Conservation (phyloP, 768 basidiomycete genomes). For the Trametes villosa region DNA sequence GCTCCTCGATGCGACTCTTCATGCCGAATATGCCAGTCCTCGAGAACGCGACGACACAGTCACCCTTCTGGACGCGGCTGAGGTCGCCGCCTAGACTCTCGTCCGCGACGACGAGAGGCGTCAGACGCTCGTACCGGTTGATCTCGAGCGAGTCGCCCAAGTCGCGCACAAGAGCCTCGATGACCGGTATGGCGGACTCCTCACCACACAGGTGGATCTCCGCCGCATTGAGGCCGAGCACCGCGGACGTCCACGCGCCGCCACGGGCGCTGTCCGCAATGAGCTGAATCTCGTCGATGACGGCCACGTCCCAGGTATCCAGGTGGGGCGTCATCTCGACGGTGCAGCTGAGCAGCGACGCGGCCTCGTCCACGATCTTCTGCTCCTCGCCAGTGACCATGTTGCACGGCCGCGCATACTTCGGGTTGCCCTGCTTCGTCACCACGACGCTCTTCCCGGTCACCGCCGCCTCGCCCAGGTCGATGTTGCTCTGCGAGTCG, state of each 20-base stretch:
- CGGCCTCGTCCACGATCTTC: slow-evolving; percentile 62
- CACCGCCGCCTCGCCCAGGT: slow-evolving; percentile 28
- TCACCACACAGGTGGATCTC: slow-evolving; percentile 97
- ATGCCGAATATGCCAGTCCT: slow-evolving; percentile 74
- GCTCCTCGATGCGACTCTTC: slow-evolving; percentile 71
- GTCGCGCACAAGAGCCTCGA: slow-evolving; percentile 65
- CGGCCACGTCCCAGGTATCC: slow-evolving; percentile 70
- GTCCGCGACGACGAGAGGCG: slow-evolving; percentile 76
- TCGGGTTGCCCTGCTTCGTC: slow-evolving; percentile 44
- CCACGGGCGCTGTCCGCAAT: slow-evolving; percentile 81
- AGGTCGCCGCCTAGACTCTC: slow-evolving; percentile 65
- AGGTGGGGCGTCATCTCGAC: slow-evolving; percentile 81
- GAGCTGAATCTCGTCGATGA: slow-evolving; percentile 98
- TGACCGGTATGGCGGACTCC: slow-evolving; percentile 85
- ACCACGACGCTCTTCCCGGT: slow-evolving; percentile 26
- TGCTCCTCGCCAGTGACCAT: slow-evolving; percentile 92
- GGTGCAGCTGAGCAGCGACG: slow-evolving; percentile 76
- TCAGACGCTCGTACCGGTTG: slow-evolving; percentile 84
- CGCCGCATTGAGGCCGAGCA: slow-evolving; percentile 73
- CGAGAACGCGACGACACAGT: slow-evolving; percentile 90
- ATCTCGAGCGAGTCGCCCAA: slow-evolving; percentile 85
- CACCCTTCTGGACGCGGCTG: slow-evolving; percentile 69
- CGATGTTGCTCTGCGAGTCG: slow-evolving; percentile 41
- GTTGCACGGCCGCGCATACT: slow-evolving; percentile 71
- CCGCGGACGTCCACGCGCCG: slow-evolving; percentile 78